phyloP scores from a whole-genome alignment of 306 rosid genomes.

The Vachellia pachyceras region DNA sequence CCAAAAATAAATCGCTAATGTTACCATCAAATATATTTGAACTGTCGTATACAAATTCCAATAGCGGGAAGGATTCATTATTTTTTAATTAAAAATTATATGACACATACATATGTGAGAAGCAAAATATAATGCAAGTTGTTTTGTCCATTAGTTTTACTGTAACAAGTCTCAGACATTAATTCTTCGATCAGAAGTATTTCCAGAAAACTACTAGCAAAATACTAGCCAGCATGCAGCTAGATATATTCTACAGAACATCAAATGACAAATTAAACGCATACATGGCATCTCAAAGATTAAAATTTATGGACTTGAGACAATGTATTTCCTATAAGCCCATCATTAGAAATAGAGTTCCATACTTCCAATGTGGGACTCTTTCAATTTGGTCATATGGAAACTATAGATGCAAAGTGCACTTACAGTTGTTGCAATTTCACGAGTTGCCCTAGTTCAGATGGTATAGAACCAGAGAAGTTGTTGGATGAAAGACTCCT shows the following conservation, averaged over 20 bases:
- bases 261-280: not conserved
- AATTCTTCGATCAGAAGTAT: not conserved
- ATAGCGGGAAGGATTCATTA: not conserved
- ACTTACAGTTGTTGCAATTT: constrained; percentile 65
- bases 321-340: not conserved
- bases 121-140: not conserved
- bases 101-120: not conserved
- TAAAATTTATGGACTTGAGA: not conserved
- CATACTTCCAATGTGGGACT: not conserved
- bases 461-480: constrained; percentile 76
- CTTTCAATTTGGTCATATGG: not conserved
- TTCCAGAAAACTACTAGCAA: not conserved
- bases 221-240: not conserved
- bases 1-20: not conserved
- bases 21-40: constrained; percentile 1
- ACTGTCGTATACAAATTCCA: not conserved
- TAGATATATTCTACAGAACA: not conserved
- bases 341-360: not conserved
- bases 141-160: not conserved
- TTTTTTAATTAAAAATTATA: not conserved
- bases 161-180: not conserved
- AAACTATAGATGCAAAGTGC: not conserved
- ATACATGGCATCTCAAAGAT: not conserved
- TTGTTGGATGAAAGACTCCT: constrained; percentile 65
- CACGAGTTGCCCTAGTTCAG: constrained; percentile 68